Conservation (phyloP, 805 yeast genomes). For the Zygoascus ofunaensis region DNA sequence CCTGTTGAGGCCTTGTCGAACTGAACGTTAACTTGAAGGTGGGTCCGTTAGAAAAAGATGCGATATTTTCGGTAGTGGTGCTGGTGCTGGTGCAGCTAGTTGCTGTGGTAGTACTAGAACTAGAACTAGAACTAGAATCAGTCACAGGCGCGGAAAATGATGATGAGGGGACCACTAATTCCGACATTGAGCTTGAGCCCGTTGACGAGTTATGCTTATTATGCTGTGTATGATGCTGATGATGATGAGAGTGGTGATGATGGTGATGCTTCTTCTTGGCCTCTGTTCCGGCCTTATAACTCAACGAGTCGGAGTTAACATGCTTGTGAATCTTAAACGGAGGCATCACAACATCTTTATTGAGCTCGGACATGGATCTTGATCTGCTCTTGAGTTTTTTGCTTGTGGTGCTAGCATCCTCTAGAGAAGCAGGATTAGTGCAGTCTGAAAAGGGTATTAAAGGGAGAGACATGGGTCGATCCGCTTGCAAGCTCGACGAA, state of each 20-base stretch:
- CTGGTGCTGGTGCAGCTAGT: constrained; percentile 5
- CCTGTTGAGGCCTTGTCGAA: too few relatives aligned
- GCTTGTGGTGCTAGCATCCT: too few relatives aligned
- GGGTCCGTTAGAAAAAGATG: too few relatives aligned
- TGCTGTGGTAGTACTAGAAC: neutral
- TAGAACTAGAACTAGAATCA: neutral
- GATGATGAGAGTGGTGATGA: constrained; percentile 5
- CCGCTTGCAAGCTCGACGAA: too few relatives aligned
- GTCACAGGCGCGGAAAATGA: constrained; percentile 1
- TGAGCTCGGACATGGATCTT: neutral
- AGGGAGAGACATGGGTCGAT: too few relatives aligned
- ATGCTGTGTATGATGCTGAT: constrained; percentile 1
- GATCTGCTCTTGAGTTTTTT: neutral
- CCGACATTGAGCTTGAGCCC: neutral
- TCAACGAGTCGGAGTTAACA: neutral
- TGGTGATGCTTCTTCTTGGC: neutral
- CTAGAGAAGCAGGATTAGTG: too few relatives aligned
- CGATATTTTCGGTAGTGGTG: neutral
- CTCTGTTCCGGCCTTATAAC: neutral
- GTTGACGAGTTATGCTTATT: neutral
- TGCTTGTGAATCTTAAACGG: constrained; percentile 2
- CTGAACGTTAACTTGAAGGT: too few relatives aligned
- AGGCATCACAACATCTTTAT: neutral
- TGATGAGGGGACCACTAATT: neutral
- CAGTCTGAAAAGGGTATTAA: too few relatives aligned